phyloP scores from a whole-genome alignment of 129 eudicot genomes.

The Kitagawia praeruptora region DNA sequence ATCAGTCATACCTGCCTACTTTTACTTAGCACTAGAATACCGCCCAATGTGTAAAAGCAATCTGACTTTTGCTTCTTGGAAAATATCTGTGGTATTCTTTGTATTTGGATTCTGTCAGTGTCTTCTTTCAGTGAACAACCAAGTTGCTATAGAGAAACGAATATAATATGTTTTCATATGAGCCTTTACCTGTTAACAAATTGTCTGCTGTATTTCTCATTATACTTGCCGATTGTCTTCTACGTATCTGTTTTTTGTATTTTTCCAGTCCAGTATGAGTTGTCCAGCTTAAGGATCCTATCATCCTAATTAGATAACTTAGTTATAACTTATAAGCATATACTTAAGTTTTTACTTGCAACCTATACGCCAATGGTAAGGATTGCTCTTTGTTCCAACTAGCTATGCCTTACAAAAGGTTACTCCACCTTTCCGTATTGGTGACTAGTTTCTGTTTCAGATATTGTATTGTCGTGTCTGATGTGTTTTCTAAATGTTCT shows the following conservation, averaged over 20 bases:
- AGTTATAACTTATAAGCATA: not conserved
- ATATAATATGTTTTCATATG: not conserved
- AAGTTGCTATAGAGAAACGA: not conserved
- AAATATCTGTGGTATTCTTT: not conserved
- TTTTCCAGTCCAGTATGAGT: not conserved
- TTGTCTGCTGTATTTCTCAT: not conserved
- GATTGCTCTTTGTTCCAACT: not conserved
- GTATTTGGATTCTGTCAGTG: not conserved
- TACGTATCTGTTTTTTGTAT: not conserved
- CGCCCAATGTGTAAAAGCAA: not conserved
- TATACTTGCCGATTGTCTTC: not conserved
- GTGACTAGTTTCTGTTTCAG: not conserved
- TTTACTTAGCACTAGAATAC: not conserved
- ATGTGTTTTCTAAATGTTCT: not conserved
- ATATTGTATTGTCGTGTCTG: not conserved
- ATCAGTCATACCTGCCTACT: too few species aligned
- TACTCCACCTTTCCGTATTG: not conserved
- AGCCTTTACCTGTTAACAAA: not conserved
- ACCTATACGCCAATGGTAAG: not conserved
- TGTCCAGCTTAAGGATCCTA: not conserved
- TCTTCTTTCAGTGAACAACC: not conserved
- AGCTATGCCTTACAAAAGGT: not conserved
- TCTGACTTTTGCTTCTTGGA: not conserved
- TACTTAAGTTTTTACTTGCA: not conserved
- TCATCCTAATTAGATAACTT: not conserved